These are phyloP conservation scores for Nicotiana knightiana DNA, from an alignment of 257 asterid genomes.

Conservation along the genomic window DNA sequence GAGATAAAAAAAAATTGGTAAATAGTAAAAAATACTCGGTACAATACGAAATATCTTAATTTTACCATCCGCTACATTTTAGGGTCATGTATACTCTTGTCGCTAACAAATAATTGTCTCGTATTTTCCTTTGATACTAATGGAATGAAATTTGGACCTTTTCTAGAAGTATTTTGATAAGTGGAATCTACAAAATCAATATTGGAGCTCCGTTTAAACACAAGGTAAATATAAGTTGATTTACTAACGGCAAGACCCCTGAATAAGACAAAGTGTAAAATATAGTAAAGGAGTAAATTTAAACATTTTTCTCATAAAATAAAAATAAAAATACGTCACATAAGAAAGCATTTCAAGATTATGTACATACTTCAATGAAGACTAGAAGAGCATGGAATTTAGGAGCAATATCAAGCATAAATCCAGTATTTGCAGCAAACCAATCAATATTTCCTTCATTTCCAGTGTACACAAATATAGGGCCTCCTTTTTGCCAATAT, in stretches of 20 bases:
- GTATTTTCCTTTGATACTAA: neutral
- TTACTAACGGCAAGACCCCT: neutral
- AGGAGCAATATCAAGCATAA: slow-evolving; percentile 70
- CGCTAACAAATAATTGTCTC: neutral
- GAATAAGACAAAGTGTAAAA: neutral
- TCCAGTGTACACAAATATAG: slow-evolving; percentile 72
- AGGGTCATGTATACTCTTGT: neutral
- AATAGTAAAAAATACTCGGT: neutral
- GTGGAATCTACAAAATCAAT: neutral
- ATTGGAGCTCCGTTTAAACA: neutral
- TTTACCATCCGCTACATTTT: neutral
- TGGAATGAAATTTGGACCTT: too few species aligned
- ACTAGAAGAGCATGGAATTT: slow-evolving; percentile 57
- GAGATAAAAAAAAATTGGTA: neutral
- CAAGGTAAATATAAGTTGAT: neutral
- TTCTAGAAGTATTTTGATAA: neutral
- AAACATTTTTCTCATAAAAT: too few species aligned
- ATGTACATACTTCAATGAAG: slow-evolving; percentile 51
- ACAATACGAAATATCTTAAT: neutral
- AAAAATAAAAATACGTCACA: too few species aligned
- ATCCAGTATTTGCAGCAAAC: slow-evolving; percentile 80
- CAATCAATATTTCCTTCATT: slow-evolving; percentile 82
- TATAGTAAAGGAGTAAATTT: neutral
- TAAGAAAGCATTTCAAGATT: neutral
- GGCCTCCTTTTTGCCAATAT: slow-evolving; percentile 54